Evolutionary conservation across 2,329 filamentous ascomycete species (phyloP).

Genomic region (Epichloe sp.): DNA sequence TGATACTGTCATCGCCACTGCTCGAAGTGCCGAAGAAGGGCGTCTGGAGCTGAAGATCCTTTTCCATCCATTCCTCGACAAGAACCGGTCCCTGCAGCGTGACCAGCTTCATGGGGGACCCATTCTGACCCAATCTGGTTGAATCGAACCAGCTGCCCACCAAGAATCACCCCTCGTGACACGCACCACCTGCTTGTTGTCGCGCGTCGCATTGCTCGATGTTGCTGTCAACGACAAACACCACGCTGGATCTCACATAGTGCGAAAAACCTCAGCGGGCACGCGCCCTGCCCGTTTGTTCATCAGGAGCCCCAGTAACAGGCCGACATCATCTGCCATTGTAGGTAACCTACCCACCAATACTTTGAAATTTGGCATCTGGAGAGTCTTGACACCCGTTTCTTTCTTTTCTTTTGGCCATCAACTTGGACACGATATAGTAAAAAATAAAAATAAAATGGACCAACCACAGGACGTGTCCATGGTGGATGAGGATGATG

Average conservation of each 20-base stretch:
- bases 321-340: no score
- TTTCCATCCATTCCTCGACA: background rate
- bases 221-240: background rate
- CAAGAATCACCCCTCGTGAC: background rate
- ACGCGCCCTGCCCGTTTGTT: no score
- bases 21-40: background rate
- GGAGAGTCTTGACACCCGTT: no score
- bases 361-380: no score
- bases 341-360: no score
- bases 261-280: no score
- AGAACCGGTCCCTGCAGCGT: constrained; percentile 1
- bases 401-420: no score
- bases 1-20: background rate
- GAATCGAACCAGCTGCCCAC: background rate
- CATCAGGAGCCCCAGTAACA: no score
- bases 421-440: no score
- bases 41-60: background rate
- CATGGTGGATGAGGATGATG: constrained; percentile 12
- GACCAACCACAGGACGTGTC: constrained; percentile 10
- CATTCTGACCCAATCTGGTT: background rate
- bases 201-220: background rate
- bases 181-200: background rate
- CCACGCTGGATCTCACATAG: background rate
- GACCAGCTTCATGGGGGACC: background rate
- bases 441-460: background rate